Evolutionary conservation across 75 land plant species (phyloP).

Genomic region (Cupressus sempervirens): DNA sequence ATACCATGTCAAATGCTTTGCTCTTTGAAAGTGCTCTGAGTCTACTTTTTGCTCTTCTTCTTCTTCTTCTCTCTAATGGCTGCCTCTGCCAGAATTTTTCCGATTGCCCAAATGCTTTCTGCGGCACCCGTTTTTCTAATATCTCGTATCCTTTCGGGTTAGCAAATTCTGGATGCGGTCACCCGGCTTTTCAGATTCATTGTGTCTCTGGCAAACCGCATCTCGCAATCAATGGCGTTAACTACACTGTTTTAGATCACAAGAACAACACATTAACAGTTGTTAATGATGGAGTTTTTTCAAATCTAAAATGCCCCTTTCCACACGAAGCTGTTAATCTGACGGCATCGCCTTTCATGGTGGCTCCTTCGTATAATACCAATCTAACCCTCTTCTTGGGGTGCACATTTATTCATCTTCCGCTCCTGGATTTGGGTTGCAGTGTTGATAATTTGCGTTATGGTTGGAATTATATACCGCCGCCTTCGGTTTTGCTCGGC

Average conservation of each 20-base stretch:
- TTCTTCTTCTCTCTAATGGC: too few species aligned
- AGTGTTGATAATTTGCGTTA: neutral
- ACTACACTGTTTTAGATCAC: neutral
- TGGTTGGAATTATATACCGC: neutral
- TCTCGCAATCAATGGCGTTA: neutral
- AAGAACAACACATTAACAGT: neutral
- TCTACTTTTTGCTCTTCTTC: too few species aligned
- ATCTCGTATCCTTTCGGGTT: too few species aligned
- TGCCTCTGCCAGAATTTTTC: too few species aligned
- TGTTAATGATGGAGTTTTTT: neutral
- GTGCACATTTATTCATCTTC: neutral
- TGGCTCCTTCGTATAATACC: neutral
- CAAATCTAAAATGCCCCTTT: neutral
- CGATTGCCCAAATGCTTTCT: too few species aligned
- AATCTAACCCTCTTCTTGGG: neutral
- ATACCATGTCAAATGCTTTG: too few species aligned
- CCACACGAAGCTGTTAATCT: neutral
- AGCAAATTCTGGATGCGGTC: neutral
- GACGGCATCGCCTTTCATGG: neutral
- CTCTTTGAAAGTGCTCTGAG: too few species aligned
- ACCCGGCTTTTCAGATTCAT: conserved; percentile 3
- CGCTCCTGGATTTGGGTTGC: neutral
- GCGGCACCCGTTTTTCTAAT: too few species aligned
- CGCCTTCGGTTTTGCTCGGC: neutral
- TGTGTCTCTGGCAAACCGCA: neutral